Base-by-base conservation (phyloP, 768 basidiomycete species). In the Sporobolomyces roseus region DNA sequence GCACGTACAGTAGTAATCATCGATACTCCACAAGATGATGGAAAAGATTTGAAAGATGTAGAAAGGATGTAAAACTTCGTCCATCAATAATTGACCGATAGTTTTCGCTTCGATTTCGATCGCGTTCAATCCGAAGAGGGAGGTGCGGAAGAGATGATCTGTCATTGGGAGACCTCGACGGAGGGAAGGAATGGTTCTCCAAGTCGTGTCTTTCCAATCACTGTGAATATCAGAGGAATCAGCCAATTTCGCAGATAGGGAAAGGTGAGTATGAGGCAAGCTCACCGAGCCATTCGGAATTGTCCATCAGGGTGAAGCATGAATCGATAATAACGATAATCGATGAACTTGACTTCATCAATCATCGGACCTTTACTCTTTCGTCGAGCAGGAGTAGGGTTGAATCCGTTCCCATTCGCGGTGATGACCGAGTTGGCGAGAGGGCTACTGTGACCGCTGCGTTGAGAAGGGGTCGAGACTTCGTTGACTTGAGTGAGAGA, bases 1-100 rank as follows among this genome's bases (percentile, higher is more conserved):
- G 3, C 2, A 63, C 71, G 25, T 13, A 66, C 68, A 74, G 74
- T 88, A 92, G 76, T 98, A 99, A 77, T 97, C 85, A 72, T 99
- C 96, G 60, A 98, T 75, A 2, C 89, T 88, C 96, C 96, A 99
- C 9, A 99, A 80, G 45, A 90, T 81, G 73, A 98, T 89, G 72
- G 92, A 96, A 56, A 91, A 91, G 72, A 97, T 87, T 83, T 99
- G 96, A 77, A 99, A 99, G 35, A 99, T 88, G 77, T 97, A 98
- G 79, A 98, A 98, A 1, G 96, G 96, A 77, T 98, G 94, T 45
- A 98, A 88, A 51, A 96, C 85, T 84, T 98, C 96, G 72, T 97
- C 93, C 25, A 97, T 80, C 10, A 98, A 81, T 4, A 99, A 83
- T 21, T 85, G 82, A 5, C 86, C 65, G 16, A 87, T 85, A 0